Conservation (phyloP, 2,329 filamentous ascomycete genomes). For the Monilinia laxa region DNA sequence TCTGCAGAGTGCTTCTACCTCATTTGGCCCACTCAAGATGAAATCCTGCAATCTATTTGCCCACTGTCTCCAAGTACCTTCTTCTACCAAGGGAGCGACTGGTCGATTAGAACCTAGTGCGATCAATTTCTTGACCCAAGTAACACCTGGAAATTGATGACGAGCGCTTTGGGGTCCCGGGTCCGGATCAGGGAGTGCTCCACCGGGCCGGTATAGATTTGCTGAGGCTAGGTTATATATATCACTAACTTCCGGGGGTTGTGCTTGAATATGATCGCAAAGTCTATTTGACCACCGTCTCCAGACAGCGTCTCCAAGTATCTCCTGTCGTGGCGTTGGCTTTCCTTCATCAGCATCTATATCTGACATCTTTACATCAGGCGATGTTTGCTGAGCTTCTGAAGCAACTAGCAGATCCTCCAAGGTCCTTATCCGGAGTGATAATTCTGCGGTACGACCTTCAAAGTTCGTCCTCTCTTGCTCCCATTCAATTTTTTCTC, state of each 20-base stretch:
- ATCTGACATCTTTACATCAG: neutral
- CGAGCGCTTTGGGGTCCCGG: neutral
- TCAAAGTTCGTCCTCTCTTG: neutral
- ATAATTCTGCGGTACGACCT: neutral
- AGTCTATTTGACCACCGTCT: slow-evolving; percentile 12
- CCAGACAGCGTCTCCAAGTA: slow-evolving; percentile 11
- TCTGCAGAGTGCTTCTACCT: neutral
- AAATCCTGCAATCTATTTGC: slow-evolving; percentile 1
- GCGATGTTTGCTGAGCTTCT: neutral
- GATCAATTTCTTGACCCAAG: slow-evolving; percentile 11
- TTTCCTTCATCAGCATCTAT: neutral
- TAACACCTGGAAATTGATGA: slow-evolving; percentile 13
- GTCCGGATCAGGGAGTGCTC: neutral
- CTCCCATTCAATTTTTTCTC: slow-evolving; percentile 14
- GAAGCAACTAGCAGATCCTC: neutral
- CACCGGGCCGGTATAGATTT: slow-evolving; percentile 14
- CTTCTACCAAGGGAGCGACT: neutral
- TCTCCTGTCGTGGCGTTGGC: neutral
- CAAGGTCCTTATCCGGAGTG: slow-evolving; percentile 7
- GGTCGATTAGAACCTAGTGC: neutral
- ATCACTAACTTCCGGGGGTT: slow-evolving; percentile 10
- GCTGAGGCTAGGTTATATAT: slow-evolving; percentile 17
- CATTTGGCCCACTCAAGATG: neutral
- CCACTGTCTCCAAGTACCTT: neutral
- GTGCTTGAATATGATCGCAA: slow-evolving; percentile 1